Evolutionary conservation across 345 rosid species (phyloP), one percentile per base, ranked within the genome.

Genomic region (Bretschneidera sinensis): DNA sequence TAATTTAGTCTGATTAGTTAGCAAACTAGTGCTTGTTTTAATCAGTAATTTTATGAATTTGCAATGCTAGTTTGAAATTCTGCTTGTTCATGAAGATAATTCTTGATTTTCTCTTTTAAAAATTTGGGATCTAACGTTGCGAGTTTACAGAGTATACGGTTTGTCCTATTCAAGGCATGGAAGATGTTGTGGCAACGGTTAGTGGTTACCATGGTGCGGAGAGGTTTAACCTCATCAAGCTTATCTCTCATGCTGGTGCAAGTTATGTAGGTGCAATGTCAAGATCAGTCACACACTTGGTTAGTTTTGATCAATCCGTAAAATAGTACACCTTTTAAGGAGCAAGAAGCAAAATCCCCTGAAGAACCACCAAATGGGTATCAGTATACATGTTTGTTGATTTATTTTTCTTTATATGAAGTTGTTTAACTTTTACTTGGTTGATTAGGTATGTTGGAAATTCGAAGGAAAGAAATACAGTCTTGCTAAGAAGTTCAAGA

Each of bases 141-240:
- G 45, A 39, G 4, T 51, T 43, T 50, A 11, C 60, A 51, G 63
- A 57, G 23, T 52, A 21, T 47, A 24, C 57, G 60, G 67, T 28
- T 69, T 5, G 52, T 54, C 59, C 63, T 11, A 61, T 74, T 61
- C 55, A 53, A 72, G 89, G 85, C 31, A 89, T 94, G 99, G 92
- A 86, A 23, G 69, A 84, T 6, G 96, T 94, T 65, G 84, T 94
- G 11, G 97, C 92, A n/a, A 80, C 97, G 0, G 96, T 90, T 2
- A 90, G 92, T 54, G 99, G 99, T 0, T 94, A 90, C 78, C 84
- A 82, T 16, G 97, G 96, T 4, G 59, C 79, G 14, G 92, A 81
- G 63, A 82, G 96, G 43, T 86, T 90, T 71, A 77, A 83, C 49
- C 95, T 94, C 67, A 94, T 94, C 68, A 88, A 84, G 78, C 85